Evolutionary conservation across 805 yeast species (phyloP), one percentile per base, ranked within the genome.

Genomic region (Spathaspora gorwiae): DNA sequence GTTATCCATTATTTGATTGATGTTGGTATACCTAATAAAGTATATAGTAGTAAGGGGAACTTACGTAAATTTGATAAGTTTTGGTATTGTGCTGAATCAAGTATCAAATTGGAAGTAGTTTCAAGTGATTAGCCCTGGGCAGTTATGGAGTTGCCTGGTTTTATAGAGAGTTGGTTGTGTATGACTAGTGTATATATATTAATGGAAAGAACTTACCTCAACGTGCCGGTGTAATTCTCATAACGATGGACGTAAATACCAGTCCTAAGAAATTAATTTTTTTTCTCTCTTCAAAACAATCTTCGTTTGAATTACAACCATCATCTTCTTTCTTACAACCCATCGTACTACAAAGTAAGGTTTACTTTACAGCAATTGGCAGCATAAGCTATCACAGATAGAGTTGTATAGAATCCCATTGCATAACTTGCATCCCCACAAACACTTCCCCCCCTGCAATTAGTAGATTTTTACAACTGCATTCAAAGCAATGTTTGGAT

Each of bases 1-100:
- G 67, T 78, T 54, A 57, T 63, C 7, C 87, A 84, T 53, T 81
- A 78, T 48, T 66, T 85, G 48, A 73, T 85, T 12, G 95, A 87
- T 54, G 70, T 81, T 47, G 94, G 94, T 10, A 70, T 83, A 10
- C 94, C 95, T 2, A 72, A 70, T 58, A 74, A 68, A 55, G 79
- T 78, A 37, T 83, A 68, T 51, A 58, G 54, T 41, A 53, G 56
- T 50, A 70, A 68, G 53, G 60, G 68, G 2, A 67, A 65, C 47
- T 61, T 75, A 55, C 56, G 76, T 37, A 70, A 68, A 56, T 72
- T 76, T 49, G 76, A 71, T 44, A 67, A 65, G 53, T 66, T 68
- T 44, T 75, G 79, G 79, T 66, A 56, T 51, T 65, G 62, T 42
- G 61, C 73, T 8, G 75, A 70, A 36, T 52, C 56, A 14, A 55